Evolutionary conservation across 441 rosid species (phyloP).

Genomic region (Eugenia klotzschiana): DNA sequence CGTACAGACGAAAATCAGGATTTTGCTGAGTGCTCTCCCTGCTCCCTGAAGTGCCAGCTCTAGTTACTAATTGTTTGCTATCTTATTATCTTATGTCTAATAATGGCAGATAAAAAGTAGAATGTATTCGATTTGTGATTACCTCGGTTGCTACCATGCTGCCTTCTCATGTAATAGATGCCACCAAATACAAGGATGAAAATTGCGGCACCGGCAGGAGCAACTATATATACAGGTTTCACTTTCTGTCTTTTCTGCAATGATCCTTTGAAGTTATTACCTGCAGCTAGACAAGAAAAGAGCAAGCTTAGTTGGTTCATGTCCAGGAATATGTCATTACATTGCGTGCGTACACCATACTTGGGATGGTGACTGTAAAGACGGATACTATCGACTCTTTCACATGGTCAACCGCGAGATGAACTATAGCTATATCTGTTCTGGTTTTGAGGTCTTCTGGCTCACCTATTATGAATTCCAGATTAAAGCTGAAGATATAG

Average conservation of each 20-base stretch:
- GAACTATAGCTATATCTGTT: fast-evolving
- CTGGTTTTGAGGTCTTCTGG: not conserved
- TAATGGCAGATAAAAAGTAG: not conserved
- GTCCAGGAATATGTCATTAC: not conserved
- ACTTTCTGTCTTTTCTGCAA: not conserved
- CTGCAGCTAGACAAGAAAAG: not conserved
- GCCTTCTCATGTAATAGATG: not conserved
- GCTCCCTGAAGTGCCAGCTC: slow-evolving; percentile 10
- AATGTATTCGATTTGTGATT: not conserved
- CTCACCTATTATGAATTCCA: not conserved
- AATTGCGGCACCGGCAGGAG: not conserved
- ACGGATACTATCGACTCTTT: not conserved
- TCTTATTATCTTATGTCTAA: not conserved
- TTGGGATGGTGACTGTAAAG: not conserved
- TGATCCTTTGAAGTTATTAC: fast-evolving
- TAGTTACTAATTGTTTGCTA: not conserved
- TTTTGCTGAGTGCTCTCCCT: slow-evolving; percentile 8
- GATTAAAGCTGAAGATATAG: not conserved
- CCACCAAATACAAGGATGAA: not conserved
- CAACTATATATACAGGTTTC: not conserved
- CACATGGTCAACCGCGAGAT: not conserved
- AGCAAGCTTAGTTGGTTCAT: not conserved
- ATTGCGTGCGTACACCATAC: not conserved
- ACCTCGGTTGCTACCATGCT: not conserved
- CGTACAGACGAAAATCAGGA: slow-evolving; percentile 17